Evolutionary conservation across 805 yeast genomes (phyloP).

Genomic region (Ogataea nonfermentans): DNA sequence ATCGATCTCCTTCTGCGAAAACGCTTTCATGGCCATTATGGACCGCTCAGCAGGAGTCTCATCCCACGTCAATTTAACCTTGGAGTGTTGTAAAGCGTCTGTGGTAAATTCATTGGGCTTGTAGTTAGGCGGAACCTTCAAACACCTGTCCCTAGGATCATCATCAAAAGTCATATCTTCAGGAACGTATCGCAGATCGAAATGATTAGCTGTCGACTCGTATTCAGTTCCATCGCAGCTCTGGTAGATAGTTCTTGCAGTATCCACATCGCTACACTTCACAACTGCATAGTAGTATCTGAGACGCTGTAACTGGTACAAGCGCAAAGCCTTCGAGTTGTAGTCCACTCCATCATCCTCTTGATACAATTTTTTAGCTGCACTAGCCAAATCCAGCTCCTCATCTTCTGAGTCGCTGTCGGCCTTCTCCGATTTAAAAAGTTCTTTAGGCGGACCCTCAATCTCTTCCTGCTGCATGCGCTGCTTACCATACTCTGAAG

Average conservation of each 20-base stretch:
- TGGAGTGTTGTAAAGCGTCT: conserved; percentile 94
- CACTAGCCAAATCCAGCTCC: conserved; percentile 49
- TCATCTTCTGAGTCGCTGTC: conserved; percentile 35
- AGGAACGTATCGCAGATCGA: conserved; percentile 90
- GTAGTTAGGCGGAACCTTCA: conserved; percentile 70
- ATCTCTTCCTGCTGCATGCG: conserved; percentile 85
- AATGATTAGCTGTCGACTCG: conserved; percentile 92
- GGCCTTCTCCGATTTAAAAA: conserved; percentile 54
- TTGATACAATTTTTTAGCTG: conserved; percentile 68
- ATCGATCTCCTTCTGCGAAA: conserved; percentile 83
- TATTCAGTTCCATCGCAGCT: conserved; percentile 94
- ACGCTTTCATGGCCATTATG: conserved; percentile 72
- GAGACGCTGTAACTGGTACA: conserved; percentile 88
- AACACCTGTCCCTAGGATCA: conserved; percentile 71
- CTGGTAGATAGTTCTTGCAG: conserved; percentile 75
- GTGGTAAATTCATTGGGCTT: conserved; percentile 82
- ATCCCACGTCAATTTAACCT: conserved; percentile 97
- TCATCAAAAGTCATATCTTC: conserved; percentile 87
- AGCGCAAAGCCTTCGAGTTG: conserved; percentile 78
- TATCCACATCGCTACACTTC: conserved; percentile 66
- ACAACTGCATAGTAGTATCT: conserved; percentile 93
- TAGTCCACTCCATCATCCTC: conserved; percentile 83
- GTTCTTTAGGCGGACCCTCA: conserved; percentile 89
- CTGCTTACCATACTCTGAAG: conserved; percentile 91
- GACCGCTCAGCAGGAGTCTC: conserved; percentile 92